phyloP scores from a whole-genome alignment of 2,329 filamentous ascomycete genomes.

The Penicillium verrucosum region DNA sequence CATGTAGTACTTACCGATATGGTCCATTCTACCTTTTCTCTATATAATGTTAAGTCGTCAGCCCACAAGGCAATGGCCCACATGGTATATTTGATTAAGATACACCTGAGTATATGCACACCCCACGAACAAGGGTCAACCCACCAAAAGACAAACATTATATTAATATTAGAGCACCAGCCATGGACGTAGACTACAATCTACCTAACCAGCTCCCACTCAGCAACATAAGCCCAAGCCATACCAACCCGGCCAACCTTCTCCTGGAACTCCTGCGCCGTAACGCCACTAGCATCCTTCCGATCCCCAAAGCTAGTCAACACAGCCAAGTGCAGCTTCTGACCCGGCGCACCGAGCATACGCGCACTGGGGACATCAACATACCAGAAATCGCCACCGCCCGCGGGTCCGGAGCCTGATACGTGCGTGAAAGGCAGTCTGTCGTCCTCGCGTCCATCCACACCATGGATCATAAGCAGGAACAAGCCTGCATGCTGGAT shows the following conservation, averaged over 20 bases:
- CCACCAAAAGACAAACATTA: background rate
- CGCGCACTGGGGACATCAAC: constrained; percentile 63
- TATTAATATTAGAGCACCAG: background rate
- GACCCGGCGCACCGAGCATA: constrained; percentile 66
- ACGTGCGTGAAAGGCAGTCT: constrained; percentile 63
- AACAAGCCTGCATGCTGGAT: constrained; percentile 59
- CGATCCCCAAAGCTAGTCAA: constrained; percentile 54
- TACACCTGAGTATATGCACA: background rate
- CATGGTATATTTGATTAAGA: background rate
- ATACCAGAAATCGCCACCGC: constrained; percentile 80
- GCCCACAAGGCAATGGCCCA: no score
- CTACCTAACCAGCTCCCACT: constrained; percentile 52
- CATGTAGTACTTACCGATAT: background rate
- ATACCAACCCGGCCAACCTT: constrained; percentile 48
- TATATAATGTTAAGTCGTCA: no score
- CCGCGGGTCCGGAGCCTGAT: constrained; percentile 41
- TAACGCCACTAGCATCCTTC: constrained; percentile 53
- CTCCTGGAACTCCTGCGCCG: constrained; percentile 46
- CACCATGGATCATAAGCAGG: constrained; percentile 63
- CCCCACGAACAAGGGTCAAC: background rate
- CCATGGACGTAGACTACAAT: background rate
- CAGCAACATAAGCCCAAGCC: constrained; percentile 51
- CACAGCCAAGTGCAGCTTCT: constrained; percentile 63
- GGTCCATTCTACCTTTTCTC: no score
- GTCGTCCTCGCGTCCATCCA: constrained; percentile 66